phyloP scores from a whole-genome alignment of 805 yeast species.

The Lachancea waltii region DNA sequence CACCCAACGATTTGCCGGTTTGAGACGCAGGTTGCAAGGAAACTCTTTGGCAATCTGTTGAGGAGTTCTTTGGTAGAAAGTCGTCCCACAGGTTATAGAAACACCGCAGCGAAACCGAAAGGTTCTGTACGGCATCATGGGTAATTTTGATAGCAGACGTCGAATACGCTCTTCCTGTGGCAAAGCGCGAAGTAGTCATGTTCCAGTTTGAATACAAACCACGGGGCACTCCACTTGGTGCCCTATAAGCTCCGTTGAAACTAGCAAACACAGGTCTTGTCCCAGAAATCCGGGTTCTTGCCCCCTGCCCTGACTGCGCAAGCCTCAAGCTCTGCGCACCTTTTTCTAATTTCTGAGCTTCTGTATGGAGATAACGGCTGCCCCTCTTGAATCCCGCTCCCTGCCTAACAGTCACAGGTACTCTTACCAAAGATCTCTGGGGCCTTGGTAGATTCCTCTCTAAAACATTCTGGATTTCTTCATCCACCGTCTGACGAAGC shows the following conservation, averaged over 20 bases:
- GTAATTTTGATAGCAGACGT: constrained; percentile 26
- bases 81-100: constrained; percentile 32
- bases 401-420: constrained; percentile 16
- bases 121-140: constrained; percentile 52
- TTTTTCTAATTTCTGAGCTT: neutral
- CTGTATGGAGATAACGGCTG: neutral
- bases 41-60: constrained; percentile 14
- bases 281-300: neutral
- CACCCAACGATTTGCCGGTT: constrained; percentile 9
- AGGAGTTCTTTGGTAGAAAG: constrained; percentile 16
- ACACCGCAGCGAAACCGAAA: constrained; percentile 45
- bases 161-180: constrained; percentile 17
- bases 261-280: constrained; percentile 10
- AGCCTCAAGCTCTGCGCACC: neutral
- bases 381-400: neutral
- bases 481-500: constrained; percentile 17
- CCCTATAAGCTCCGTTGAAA: constrained; percentile 9
- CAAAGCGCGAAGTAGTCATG: constrained; percentile 11
- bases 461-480: constrained; percentile 14
- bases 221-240: constrained; percentile 18
- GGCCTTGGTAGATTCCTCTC: constrained; percentile 15
- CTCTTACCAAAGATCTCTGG: constrained; percentile 11
- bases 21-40: constrained; percentile 10
- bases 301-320: neutral
- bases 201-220: constrained; percentile 21